Evolutionary conservation across 352 stramenopile genomes (phyloP).

Genomic region (Globisporangium cystogenes): DNA sequence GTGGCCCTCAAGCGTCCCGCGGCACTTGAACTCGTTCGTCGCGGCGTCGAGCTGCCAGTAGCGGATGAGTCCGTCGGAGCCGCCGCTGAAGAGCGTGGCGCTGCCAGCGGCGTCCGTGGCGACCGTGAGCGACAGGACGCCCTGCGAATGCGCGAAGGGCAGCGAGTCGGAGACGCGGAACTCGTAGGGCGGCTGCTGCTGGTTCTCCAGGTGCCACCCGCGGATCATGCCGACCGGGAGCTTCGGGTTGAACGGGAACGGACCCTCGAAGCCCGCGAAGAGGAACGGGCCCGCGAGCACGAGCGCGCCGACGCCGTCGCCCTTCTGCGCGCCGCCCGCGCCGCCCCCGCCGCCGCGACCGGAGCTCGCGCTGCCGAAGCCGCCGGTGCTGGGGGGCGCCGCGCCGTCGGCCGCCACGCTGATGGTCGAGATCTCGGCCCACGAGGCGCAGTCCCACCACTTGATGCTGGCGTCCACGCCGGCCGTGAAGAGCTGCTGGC

Average conservation of each 20-base stretch:
- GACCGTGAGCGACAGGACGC: slow-evolving; percentile 64
- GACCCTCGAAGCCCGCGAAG: slow-evolving; percentile 75
- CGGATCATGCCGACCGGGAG: slow-evolving; percentile 69
- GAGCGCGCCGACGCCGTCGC: slow-evolving; percentile 60
- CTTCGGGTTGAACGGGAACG: slow-evolving; percentile 46
- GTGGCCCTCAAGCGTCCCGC: slow-evolving; percentile 70
- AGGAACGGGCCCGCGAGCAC: slow-evolving; percentile 73
- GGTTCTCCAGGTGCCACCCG: slow-evolving; percentile 81
- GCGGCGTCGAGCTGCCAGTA: slow-evolving; percentile 78
- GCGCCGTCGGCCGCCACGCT: slow-evolving; percentile 28
- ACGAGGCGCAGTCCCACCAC: slow-evolving; percentile 79
- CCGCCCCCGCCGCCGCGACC: slow-evolving; percentile 13
- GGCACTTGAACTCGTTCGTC: slow-evolving; percentile 70
- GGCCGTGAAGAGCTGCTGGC: slow-evolving; percentile 78
- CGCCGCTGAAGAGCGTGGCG: slow-evolving; percentile 74
- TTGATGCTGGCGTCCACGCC: slow-evolving; percentile 66
- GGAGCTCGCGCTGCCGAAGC: slow-evolving; percentile 10
- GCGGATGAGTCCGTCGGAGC: slow-evolving; percentile 65
- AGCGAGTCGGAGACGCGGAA: slow-evolving; percentile 56
- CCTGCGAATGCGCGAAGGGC: slow-evolving; percentile 72
- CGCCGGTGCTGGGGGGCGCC: slow-evolving; percentile 9
- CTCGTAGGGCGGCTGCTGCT: slow-evolving; percentile 51
- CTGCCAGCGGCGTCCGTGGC: slow-evolving; percentile 61
- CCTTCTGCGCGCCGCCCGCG: slow-evolving; percentile 19
- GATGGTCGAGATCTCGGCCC: slow-evolving; percentile 79